Percentiles rank a stretch among this genome's conserved stretches.
phyloP scores from a whole-genome alignment of 352 stramenopile genomes.

The Phytophthora fragariaefolia region DNA sequence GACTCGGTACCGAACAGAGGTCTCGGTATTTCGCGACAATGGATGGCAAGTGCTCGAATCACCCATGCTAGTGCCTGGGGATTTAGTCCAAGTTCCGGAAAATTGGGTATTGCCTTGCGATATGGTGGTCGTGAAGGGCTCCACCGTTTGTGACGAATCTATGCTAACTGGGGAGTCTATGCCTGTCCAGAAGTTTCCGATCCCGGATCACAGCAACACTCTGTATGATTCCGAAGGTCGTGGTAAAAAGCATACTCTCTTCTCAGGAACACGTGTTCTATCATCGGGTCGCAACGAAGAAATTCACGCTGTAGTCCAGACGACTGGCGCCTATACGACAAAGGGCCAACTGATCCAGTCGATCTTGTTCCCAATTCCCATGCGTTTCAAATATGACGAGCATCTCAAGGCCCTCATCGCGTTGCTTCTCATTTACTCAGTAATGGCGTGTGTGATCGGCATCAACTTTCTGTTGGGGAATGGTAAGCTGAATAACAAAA shows the following conservation, averaged over 20 bases:
- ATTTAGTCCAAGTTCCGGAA: slow-evolving; percentile 52
- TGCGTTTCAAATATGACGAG: slow-evolving; percentile 89
- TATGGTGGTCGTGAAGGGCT: slow-evolving; percentile 61
- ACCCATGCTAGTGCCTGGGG: slow-evolving; percentile 47
- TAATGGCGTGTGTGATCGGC: slow-evolving; percentile 53
- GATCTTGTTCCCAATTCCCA: slow-evolving; percentile 76
- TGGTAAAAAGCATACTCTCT: slow-evolving; percentile 77
- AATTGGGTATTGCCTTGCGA: slow-evolving; percentile 63
- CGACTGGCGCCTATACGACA: slow-evolving; percentile 72
- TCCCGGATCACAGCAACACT: slow-evolving; percentile 44
- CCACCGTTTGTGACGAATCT: slow-evolving; percentile 57
- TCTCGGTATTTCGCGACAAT: slow-evolving; percentile 52
- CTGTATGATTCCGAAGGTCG: slow-evolving; percentile 47
- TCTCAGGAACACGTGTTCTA: slow-evolving; percentile 69
- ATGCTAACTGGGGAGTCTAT: slow-evolving; percentile 71
- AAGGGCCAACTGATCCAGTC: slow-evolving; percentile 80
- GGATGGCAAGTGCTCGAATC: slow-evolving; percentile 45
- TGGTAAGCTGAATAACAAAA: slow-evolving; percentile 59
- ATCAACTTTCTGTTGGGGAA: slow-evolving; percentile 57
- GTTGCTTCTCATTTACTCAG: slow-evolving; percentile 66
- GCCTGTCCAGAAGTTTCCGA: slow-evolving; percentile 72
- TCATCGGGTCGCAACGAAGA: slow-evolving; percentile 48
- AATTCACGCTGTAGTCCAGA: slow-evolving; percentile 66
- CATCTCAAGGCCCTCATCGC: slow-evolving; percentile 74
- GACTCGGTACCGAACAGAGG: slow-evolving; percentile 56